These are phyloP conservation scores for Bipolaris gigantea DNA, from an alignment of 2,329 filamentous ascomycete genomes.

Conservation along the genomic window DNA sequence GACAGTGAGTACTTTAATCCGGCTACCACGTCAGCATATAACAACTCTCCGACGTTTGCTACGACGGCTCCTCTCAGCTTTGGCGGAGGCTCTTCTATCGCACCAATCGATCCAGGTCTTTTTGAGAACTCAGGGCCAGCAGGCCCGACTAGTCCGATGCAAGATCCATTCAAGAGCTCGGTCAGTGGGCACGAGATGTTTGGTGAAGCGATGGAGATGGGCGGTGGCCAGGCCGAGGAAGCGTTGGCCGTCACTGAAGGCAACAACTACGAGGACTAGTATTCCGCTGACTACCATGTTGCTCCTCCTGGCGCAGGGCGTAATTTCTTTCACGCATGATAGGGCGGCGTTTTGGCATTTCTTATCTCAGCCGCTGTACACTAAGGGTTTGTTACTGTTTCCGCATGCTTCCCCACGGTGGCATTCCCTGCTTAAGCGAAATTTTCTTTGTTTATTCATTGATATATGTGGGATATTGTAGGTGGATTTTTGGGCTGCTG, in stretches of 20 bases:
- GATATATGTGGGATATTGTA: neutral
- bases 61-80: constrained; percentile 36
- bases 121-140: constrained; percentile 38
- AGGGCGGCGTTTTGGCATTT: constrained; percentile 16
- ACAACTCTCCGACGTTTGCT: constrained; percentile 42
- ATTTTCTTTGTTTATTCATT: constrained; percentile 6
- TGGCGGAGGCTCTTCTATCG: constrained; percentile 32
- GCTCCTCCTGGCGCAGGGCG: neutral
- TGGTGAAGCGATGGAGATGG: constrained; percentile 41
- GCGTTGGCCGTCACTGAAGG: constrained; percentile 42
- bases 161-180: constrained; percentile 44
- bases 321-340: constrained; percentile 15
- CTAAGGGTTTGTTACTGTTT: constrained; percentile 1
- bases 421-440: constrained; percentile 14
- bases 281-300: constrained; percentile 2
- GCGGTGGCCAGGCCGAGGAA: constrained; percentile 43
- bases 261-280: constrained; percentile 40
- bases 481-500: constrained; percentile 1
- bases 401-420: constrained; percentile 2
- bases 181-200: constrained; percentile 43
- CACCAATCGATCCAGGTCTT: constrained; percentile 42
- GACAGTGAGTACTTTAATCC: constrained; percentile 41
- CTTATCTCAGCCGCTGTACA: constrained; percentile 3
- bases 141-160: constrained; percentile 39
- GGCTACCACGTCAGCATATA: constrained; percentile 29